Conservation (phyloP, 1,284 basidiomycete species). For the Mycocalia duriaeana region DNA sequence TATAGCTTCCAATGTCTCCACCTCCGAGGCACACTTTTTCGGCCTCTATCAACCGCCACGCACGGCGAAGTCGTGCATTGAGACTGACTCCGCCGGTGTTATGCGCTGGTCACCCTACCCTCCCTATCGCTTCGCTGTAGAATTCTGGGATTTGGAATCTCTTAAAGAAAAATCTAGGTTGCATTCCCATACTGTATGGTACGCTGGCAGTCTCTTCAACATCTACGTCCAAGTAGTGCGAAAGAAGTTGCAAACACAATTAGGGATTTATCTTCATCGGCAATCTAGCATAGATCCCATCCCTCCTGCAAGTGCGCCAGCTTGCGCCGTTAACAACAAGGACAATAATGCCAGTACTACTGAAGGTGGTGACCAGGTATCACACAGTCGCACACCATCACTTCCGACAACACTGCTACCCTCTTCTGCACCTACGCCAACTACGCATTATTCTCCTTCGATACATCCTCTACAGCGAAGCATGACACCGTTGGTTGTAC, state of each 20-base stretch:
- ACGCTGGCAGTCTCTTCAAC: constrained; percentile 77
- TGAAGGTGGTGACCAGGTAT: constrained; percentile 5
- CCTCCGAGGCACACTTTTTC: constrained; percentile 56
- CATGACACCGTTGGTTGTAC: constrained; percentile 28
- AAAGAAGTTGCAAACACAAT: constrained; percentile 58
- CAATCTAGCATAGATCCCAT: constrained; percentile 74
- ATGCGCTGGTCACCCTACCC: constrained; percentile 59
- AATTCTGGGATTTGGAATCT: constrained; percentile 85
- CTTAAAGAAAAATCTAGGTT: constrained; percentile 82
- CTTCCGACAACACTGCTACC: constrained; percentile 20
- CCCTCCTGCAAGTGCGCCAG: constrained; percentile 36
- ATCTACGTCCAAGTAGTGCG: constrained; percentile 78
- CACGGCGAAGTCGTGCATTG: constrained; percentile 35
- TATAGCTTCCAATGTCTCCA: constrained; percentile 19
- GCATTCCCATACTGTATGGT: constrained; percentile 75
- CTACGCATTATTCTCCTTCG: constrained; percentile 37
- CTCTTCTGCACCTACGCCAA: constrained; percentile 10
- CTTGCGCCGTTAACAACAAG: too few species aligned
- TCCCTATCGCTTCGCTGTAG: constrained; percentile 80
- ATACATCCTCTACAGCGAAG: constrained; percentile 37
- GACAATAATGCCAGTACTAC: too few species aligned
- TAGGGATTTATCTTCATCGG: constrained; percentile 88
- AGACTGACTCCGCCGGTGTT: constrained; percentile 37
- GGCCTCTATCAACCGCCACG: constrained; percentile 50
- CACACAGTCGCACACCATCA: constrained; percentile 15